Conservation (phyloP, 345 rosid species). For the Eucalyptus sp. region DNA sequence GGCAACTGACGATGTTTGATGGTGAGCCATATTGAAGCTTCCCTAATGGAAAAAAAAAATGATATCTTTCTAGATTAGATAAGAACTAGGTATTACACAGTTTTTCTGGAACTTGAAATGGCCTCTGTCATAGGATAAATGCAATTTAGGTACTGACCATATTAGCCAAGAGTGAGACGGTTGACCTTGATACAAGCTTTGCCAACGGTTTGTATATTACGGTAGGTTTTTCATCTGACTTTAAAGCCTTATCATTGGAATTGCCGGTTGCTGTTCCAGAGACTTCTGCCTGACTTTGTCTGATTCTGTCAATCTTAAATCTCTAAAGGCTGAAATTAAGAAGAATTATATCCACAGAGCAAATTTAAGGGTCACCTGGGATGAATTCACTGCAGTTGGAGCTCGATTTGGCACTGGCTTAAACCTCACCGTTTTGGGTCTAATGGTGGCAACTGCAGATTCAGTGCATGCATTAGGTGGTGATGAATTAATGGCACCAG, state of each 20-base stretch:
- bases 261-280: slow-evolving; percentile 13
- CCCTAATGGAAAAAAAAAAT: slow-evolving; percentile 26
- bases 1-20: slow-evolving; percentile 5
- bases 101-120: neutral
- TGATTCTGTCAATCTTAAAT: neutral
- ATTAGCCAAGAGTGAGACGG: slow-evolving; percentile 63
- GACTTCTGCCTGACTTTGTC: slow-evolving; percentile 27
- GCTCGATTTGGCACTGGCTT: slow-evolving; percentile 22
- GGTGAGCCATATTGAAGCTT: slow-evolving; percentile 18
- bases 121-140: neutral
- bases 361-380: slow-evolving; percentile 27
- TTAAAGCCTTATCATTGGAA: slow-evolving; percentile 26
- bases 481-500: slow-evolving; percentile 38
- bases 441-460: slow-evolving; percentile 44
- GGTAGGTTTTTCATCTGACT: slow-evolving; percentile 25
- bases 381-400: slow-evolving; percentile 18
- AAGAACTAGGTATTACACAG: neutral
- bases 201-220: slow-evolving; percentile 77
- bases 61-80: neutral
- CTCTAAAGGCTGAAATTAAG: neutral
- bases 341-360: neutral
- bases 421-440: slow-evolving; percentile 69
- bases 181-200: slow-evolving; percentile 70
- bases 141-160: slow-evolving; percentile 38
- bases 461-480: slow-evolving; percentile 26